A percentile compares a stretch with the other conserved stretches of the same genome.
Conservation (phyloP, 1,139 yeast genomes). For the Kazachstania sp. region DNA sequence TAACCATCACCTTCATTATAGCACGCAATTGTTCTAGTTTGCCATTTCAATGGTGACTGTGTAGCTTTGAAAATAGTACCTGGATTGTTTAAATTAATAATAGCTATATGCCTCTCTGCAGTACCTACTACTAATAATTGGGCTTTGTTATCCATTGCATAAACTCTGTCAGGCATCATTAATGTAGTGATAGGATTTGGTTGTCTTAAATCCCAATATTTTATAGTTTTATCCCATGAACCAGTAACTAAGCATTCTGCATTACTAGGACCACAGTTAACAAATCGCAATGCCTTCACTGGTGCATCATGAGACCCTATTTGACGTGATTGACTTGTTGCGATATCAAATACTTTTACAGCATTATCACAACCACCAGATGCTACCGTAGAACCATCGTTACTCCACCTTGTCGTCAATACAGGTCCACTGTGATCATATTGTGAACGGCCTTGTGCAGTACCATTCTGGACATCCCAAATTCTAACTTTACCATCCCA, state of each 20-base stretch:
- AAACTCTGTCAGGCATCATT: slow-evolving; percentile 81
- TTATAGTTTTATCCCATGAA: slow-evolving; percentile 93
- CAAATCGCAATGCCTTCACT: slow-evolving; percentile 65
- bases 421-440: slow-evolving; percentile 90
- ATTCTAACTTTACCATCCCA: slow-evolving; percentile 96
- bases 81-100: slow-evolving; percentile 77
- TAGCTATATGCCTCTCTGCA: slow-evolving; percentile 76
- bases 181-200: slow-evolving; percentile 79
- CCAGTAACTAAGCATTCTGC: slow-evolving; percentile 85
- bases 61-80: slow-evolving; percentile 67
- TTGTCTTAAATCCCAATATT: slow-evolving; percentile 73
- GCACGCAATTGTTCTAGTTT: slow-evolving; percentile 75
- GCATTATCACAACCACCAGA: slow-evolving; percentile 93
- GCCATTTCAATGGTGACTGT: slow-evolving; percentile 84
- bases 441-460: slow-evolving; percentile 75
- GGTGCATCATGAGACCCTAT: slow-evolving; percentile 84
- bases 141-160: slow-evolving; percentile 77
- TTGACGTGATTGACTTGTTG: slow-evolving; percentile 72
- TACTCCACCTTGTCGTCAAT: slow-evolving; percentile 69
- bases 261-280: slow-evolving; percentile 73
- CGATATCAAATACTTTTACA: slow-evolving; percentile 75
- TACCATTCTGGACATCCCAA: slow-evolving; percentile 69
- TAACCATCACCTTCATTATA: slow-evolving; percentile 86
- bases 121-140: slow-evolving; percentile 84
- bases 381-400: slow-evolving; percentile 79